Conservation (phyloP, 176 grass and related monocot genomes). For the Pontederia crassipes region DNA sequence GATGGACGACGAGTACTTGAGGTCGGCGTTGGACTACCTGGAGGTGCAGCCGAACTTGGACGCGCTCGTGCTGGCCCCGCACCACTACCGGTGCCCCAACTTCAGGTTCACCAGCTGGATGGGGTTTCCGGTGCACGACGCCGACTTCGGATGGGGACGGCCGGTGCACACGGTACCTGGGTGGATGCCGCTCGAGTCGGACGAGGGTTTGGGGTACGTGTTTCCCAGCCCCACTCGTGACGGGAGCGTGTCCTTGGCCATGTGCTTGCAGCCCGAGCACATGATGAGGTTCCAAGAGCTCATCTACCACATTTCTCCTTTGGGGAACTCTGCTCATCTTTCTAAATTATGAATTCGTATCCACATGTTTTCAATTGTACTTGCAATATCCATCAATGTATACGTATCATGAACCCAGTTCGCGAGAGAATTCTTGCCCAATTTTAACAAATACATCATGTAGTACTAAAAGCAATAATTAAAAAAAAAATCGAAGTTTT, state of each 20-base stretch:
- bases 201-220: slow-evolving; percentile 47
- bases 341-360: no score
- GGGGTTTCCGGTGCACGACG: slow-evolving; percentile 53
- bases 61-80: slow-evolving; percentile 25
- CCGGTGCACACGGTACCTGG: slow-evolving; percentile 41
- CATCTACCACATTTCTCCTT: slow-evolving; percentile 17
- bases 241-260: not conserved
- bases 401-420: no score
- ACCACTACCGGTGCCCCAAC: not conserved
- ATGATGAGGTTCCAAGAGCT: slow-evolving; percentile 50
- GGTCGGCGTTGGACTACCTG: slow-evolving; percentile 4
- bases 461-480: no score
- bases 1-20: slow-evolving; percentile 2
- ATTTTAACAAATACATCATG: no score
- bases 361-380: no score
- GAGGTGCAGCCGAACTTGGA: slow-evolving; percentile 1
- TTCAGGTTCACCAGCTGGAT: slow-evolving; percentile 59
- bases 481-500: no score
- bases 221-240: slow-evolving; percentile 23
- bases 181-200: slow-evolving; percentile 32
- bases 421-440: no score
- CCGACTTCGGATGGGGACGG: slow-evolving; percentile 57
- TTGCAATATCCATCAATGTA: no score
- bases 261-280: slow-evolving; percentile 56
- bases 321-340: no score